Evolutionary conservation across 2,329 filamentous ascomycete genomes (phyloP).

Genomic region (Macrophomina tecta): DNA sequence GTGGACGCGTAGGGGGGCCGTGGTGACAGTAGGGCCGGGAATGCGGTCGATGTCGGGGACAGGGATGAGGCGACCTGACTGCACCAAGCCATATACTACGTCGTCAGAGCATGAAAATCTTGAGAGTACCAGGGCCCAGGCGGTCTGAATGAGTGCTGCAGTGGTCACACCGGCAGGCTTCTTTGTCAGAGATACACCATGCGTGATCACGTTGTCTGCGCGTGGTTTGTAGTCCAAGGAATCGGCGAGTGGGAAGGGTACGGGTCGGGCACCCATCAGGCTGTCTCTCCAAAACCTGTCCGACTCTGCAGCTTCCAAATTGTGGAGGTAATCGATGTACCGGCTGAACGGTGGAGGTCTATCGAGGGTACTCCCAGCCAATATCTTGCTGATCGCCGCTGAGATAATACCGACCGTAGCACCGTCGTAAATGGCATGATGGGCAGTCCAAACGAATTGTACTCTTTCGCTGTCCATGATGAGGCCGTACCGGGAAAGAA

Average conservation of each 20-base stretch:
- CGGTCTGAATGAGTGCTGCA: slow-evolving; percentile 60
- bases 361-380: not conserved
- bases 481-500: slow-evolving; percentile 47
- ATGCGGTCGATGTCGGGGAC: slow-evolving; percentile 58
- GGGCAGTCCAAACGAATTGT: slow-evolving; percentile 64
- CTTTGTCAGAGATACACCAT: not conserved
- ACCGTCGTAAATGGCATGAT: slow-evolving; percentile 46
- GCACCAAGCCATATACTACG: slow-evolving; percentile 65
- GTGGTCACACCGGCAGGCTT: slow-evolving; percentile 49
- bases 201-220: slow-evolving; percentile 49
- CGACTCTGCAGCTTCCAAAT: slow-evolving; percentile 48
- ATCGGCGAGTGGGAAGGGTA: slow-evolving; percentile 50
- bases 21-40: slow-evolving; percentile 66
- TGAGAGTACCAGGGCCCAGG: slow-evolving; percentile 48
- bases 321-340: slow-evolving; percentile 57
- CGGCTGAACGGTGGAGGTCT: slow-evolving; percentile 48
- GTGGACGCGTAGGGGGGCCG: slow-evolving; percentile 61
- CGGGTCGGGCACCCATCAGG: slow-evolving; percentile 48
- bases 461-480: slow-evolving; percentile 32
- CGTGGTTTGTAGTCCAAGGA: slow-evolving; percentile 57
- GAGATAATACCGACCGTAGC: slow-evolving; percentile 43
- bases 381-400: slow-evolving; percentile 38
- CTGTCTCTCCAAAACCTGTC: slow-evolving; percentile 56
- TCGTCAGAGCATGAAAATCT: slow-evolving; percentile 59
- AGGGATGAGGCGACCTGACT: slow-evolving; percentile 61